A percentile compares a stretch with the other conserved stretches of the same genome.
Conservation (phyloP, 495 filamentous ascomycete genomes). For the Hypoxylon crocopeplum region DNA sequence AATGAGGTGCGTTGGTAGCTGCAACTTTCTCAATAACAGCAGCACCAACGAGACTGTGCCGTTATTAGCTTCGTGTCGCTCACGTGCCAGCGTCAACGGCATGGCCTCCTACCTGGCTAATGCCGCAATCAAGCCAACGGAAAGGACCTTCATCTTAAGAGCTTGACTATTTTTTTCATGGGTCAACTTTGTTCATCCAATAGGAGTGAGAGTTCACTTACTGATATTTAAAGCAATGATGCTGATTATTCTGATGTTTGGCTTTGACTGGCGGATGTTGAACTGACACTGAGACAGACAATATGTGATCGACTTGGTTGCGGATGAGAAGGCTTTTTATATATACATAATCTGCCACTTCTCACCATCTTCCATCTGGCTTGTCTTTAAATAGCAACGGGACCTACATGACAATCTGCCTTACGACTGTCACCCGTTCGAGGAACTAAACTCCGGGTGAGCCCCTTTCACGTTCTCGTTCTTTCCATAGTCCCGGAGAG, state of each 20-base stretch:
- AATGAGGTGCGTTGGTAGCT: slow-evolving; percentile 1
- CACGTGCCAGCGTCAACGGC: neutral
- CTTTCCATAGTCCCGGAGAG: slow-evolving; percentile 23
- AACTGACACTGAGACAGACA: slow-evolving; percentile 11
- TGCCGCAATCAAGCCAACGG: slow-evolving; percentile 19
- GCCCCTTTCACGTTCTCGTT: slow-evolving; percentile 11
- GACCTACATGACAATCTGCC: slow-evolving; percentile 23
- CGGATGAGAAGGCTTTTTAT: slow-evolving; percentile 13
- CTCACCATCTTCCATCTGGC: slow-evolving; percentile 7
- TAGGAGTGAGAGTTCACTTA: neutral
- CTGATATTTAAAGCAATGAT: slow-evolving; percentile 12
- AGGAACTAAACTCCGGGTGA: slow-evolving; percentile 19
- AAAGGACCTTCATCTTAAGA: slow-evolving; percentile 30
- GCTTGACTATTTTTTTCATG: slow-evolving; percentile 3
- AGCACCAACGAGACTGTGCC: slow-evolving; percentile 8
- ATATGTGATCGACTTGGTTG: slow-evolving; percentile 11
- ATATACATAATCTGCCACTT: slow-evolving; percentile 17
- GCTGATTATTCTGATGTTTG: neutral
- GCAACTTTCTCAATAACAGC: neutral
- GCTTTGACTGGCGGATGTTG: neutral
- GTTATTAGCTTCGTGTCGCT: slow-evolving; percentile 4
- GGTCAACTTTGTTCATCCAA: slow-evolving; percentile 4
- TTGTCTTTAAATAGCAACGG: slow-evolving; percentile 22
- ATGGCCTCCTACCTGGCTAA: slow-evolving; percentile 29
- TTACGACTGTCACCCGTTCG: slow-evolving; percentile 34